Evolutionary conservation across 169 alveolate species (phyloP).

Genomic region (Plasmodium inui): DNA sequence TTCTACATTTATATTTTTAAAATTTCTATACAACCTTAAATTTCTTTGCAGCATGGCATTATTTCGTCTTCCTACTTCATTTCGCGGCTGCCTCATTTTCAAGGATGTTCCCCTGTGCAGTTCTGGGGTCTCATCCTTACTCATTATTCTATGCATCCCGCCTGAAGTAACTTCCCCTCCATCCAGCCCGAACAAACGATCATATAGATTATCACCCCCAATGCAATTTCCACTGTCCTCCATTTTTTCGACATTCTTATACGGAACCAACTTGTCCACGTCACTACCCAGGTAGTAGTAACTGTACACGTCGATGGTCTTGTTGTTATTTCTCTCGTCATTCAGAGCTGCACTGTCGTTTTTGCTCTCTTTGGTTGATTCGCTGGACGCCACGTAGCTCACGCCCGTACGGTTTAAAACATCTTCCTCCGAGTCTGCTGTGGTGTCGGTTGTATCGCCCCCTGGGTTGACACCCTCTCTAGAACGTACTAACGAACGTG

Average conservation of each 20-base stretch:
- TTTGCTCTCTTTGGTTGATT: not conserved
- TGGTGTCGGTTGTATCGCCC: not conserved
- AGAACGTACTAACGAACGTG: not conserved
- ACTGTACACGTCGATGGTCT: constrained; percentile 31
- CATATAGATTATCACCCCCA: not conserved
- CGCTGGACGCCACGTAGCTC: not conserved
- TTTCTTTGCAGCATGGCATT: constrained; percentile 8
- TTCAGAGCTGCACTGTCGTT: not conserved
- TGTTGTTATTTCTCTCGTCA: not conserved
- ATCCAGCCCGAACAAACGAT: not conserved
- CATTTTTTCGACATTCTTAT: constrained; percentile 12
- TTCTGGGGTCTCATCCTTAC: not conserved
- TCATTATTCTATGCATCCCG: not conserved
- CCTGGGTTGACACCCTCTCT: not conserved
- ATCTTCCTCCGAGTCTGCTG: constrained; percentile 17
- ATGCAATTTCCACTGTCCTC: not conserved
- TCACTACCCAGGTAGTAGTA: constrained; percentile 33
- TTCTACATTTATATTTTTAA: constrained; percentile 62
- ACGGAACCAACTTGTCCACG: not conserved
- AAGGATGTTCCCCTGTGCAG: not conserved
- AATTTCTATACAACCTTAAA: constrained; percentile 42
- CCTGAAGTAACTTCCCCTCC: not conserved
- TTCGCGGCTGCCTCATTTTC: not conserved
- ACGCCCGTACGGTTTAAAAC: not conserved
- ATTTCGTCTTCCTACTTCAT: not conserved